Percentiles rank a stretch among this genome's conserved stretches.
Evolutionary conservation across 345 rosid species (phyloP).

Genomic region (Eucalyptus camaldulensis): DNA sequence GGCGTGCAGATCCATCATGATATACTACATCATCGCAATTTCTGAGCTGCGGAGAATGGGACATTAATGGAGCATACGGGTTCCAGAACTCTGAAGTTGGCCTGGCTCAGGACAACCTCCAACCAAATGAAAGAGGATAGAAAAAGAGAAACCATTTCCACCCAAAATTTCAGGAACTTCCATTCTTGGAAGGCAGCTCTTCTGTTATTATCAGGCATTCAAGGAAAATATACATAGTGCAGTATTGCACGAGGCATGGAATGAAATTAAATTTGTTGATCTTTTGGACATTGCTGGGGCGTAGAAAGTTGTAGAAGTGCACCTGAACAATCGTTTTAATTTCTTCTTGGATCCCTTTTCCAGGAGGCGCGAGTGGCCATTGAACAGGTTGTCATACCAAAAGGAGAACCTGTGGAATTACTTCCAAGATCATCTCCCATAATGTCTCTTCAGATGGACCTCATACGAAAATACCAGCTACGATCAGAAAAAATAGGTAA

Average conservation of each 20-base stretch:
- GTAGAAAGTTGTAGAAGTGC: not conserved
- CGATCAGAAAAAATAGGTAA: slow-evolving; percentile 37
- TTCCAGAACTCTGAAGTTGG: not conserved
- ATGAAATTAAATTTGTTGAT: not conserved
- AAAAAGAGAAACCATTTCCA: not conserved
- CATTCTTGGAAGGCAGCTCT: not conserved
- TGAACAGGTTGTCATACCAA: slow-evolving; percentile 63
- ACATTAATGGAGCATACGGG: not conserved
- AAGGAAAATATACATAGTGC: not conserved
- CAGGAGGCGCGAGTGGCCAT: slow-evolving; percentile 87
- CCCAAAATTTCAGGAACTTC: not conserved
- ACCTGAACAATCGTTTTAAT: not conserved
- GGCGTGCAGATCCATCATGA: not conserved
- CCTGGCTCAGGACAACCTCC: not conserved
- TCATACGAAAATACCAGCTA: slow-evolving; percentile 43
- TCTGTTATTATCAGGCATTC: not conserved
- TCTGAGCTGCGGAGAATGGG: not conserved
- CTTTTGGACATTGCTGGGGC: not conserved
- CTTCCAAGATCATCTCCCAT: slow-evolving; percentile 52
- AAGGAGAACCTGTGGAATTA: slow-evolving; percentile 53
- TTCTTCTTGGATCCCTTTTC: not conserved
- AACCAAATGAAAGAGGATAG: not conserved
- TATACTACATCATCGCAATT: not conserved
- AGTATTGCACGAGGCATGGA: not conserved
- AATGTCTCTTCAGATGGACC: slow-evolving; percentile 51